Conservation (phyloP, 345 rosid genomes). For the Citrus trifoliata region DNA sequence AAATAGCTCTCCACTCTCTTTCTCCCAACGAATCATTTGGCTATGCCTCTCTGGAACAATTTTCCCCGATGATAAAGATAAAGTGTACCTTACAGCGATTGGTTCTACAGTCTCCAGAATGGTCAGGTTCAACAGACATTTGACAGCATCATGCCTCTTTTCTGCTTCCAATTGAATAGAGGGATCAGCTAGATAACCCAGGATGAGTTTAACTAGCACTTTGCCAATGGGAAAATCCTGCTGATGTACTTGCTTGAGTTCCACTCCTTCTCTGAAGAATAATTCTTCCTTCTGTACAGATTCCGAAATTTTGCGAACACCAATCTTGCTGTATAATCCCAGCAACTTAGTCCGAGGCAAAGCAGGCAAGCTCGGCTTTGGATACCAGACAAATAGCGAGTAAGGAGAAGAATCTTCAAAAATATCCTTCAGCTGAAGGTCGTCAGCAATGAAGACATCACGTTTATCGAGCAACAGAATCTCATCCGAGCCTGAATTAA, state of each 20-base stretch:
- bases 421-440: conserved; percentile 53
- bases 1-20: conserved; percentile 35
- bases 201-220: conserved; percentile 48
- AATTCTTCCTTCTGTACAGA: conserved; percentile 40
- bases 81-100: conserved; percentile 29
- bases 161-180: conserved; percentile 22
- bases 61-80: conserved; percentile 39
- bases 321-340: conserved; percentile 45
- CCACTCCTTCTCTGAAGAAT: conserved; percentile 13
- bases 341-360: conserved; percentile 41
- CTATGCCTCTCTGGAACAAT: conserved; percentile 18
- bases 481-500: conserved; percentile 28
- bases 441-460: conserved; percentile 71
- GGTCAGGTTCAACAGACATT: conserved; percentile 33
- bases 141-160: conserved; percentile 44
- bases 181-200: conserved; percentile 57
- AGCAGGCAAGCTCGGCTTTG: conserved; percentile 42
- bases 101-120: conserved; percentile 38
- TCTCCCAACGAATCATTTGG: conserved; percentile 55
- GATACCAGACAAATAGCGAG: conserved; percentile 67
- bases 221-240: conserved; percentile 22
- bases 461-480: conserved; percentile 32
- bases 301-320: conserved; percentile 57
- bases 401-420: conserved; percentile 27
- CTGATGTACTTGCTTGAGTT: conserved; percentile 22